phyloP scores from a whole-genome alignment of 768 basidiomycete species.

The Mycena capillaripes region DNA sequence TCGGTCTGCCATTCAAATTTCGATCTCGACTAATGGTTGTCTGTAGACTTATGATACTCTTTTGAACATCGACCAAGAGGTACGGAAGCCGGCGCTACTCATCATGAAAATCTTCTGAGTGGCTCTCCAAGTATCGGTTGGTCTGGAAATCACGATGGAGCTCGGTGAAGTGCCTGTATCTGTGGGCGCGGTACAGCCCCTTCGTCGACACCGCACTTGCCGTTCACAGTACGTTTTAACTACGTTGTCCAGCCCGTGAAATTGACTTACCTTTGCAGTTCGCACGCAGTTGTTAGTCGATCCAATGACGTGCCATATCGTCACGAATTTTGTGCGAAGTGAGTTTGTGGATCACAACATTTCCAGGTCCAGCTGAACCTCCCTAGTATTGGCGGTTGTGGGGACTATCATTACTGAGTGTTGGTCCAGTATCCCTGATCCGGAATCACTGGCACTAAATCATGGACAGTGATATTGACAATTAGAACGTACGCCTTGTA shows the following conservation, averaged over 20 bases:
- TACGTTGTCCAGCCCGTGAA: background rate
- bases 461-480: constrained; percentile 9
- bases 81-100: background rate
- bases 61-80: constrained; percentile 20
- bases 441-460: background rate
- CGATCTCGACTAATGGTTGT: background rate
- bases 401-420: constrained; percentile 16
- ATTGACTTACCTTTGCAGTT: background rate
- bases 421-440: background rate
- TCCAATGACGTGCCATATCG: background rate
- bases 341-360: background rate
- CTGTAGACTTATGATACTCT: constrained; percentile 19
- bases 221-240: constrained; percentile 1
- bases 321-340: constrained; percentile 9
- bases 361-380: background rate
- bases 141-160: constrained; percentile 17
- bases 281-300: background rate
- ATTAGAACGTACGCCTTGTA: constrained; percentile 18
- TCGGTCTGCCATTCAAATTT: background rate
- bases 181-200: constrained; percentile 14
- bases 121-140: background rate
- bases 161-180: constrained; percentile 9
- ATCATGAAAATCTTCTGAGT: background rate
- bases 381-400: constrained; percentile 2
- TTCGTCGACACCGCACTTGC: constrained; percentile 21